Base-by-base conservation (phyloP, 257 asterid genomes). In the Ophiorrhiza pumila region DNA sequence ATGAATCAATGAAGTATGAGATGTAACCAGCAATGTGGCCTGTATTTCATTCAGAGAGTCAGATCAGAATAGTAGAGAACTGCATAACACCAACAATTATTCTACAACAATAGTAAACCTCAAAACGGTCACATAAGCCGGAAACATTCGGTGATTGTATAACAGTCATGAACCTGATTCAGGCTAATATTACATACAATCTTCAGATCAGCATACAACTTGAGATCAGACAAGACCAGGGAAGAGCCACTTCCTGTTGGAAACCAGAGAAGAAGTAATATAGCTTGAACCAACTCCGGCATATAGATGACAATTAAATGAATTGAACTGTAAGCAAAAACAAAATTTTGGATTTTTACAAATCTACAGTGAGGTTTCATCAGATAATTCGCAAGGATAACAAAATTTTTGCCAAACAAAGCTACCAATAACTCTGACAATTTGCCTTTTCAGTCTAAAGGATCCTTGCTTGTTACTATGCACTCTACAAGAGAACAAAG, bases 401-500 rank as follows among this genome's bases (percentile, higher is more conserved):
- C 88, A 88, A 84, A 85, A 86, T 29, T n/a, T 83, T 82, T 85
- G 79, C 23, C 10, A 18, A 78, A 83, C 75, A 55, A 49, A 56
- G 63, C 68, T 69, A 66, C 76, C 53, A 63, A 53, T 41, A 79
- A 72, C 78, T 61, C 72, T 77, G 50, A 42, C 69, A 81, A 7
- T n/a, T 23, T 4, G 73, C 52, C 11, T 63, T n/a, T 69, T 78
- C 77, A 85, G 68, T 53, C 80, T 65, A 72, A 68, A 66, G 75
- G 49, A 63, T 80, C 75, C 82, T 80, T 81, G 75, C 87, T 85
- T 74, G 47, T 71, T 65, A 37, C 86, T 85, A 90, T 67, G 91
- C 93, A 87, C 80, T 87, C 96, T 83, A 86, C 84, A 82, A 95
- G 90, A 69, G 83, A 83, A 82, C 93, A 85, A 77, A 95, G 98